phyloP scores from a whole-genome alignment of 140 eudicot species.

The Flaveria floridana region DNA sequence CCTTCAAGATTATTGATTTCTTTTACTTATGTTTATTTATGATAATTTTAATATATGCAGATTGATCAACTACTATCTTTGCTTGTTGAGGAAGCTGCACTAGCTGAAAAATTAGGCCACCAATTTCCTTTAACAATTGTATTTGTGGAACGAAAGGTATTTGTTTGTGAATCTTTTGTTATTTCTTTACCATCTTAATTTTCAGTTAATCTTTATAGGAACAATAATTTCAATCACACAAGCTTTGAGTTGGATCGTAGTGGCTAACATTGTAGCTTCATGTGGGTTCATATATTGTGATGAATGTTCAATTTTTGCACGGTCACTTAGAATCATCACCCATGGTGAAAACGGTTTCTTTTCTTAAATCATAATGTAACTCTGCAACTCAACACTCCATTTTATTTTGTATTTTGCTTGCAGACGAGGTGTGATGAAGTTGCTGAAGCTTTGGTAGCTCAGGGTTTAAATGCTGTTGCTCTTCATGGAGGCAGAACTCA shows the following conservation, averaged over 20 bases:
- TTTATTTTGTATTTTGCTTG: conserved; percentile 29
- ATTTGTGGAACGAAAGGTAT: conserved; percentile 85
- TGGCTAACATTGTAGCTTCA: background rate
- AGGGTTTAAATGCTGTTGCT: conserved; percentile 76
- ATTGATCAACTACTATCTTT: conserved; percentile 66
- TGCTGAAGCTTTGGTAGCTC: conserved; percentile 74
- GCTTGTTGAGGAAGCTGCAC: conserved; percentile 73
- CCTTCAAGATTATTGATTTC: conserved; percentile 1
- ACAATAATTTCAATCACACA: conserved; percentile 3
- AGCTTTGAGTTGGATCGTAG: background rate
- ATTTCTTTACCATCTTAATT: background rate
- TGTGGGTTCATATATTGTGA: background rate
- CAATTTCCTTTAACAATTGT: conserved; percentile 72
- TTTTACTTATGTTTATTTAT: conserved; percentile 17
- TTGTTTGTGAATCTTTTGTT: background rate
- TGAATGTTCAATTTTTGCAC: background rate
- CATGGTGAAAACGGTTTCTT: conserved; percentile 1
- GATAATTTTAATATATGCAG: conserved; percentile 35
- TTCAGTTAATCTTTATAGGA: background rate
- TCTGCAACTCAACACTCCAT: conserved; percentile 15
- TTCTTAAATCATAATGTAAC: background rate
- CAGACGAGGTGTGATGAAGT: conserved; percentile 91
- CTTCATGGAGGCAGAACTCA: conserved; percentile 92
- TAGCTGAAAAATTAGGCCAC: conserved; percentile 59
- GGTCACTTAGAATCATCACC: background rate